A percentile compares a stretch with the other conserved stretches of the same genome.
These are phyloP conservation scores for Alternaria brassicae DNA, from an alignment of 2,329 filamentous ascomycete species.

Conservation along the genomic window DNA sequence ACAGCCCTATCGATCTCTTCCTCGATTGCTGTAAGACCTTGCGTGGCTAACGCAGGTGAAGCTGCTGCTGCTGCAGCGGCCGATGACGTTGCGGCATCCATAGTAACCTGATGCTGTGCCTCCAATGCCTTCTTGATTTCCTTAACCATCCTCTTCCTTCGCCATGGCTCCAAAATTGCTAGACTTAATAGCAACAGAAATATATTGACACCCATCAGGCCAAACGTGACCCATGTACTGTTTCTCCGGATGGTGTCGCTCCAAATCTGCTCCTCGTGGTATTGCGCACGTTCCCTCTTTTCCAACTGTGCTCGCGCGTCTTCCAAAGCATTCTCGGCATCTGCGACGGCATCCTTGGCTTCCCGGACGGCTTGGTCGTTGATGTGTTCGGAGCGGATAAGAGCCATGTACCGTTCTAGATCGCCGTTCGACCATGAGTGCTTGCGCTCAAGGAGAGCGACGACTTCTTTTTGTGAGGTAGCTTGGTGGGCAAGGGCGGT, in stretches of 20 bases:
- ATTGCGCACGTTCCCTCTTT: conserved; percentile 83
- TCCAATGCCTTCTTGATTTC: conserved; percentile 64
- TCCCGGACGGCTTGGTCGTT: conserved; percentile 84
- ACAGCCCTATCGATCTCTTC: conserved; percentile 27
- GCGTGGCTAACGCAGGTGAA: conserved; percentile 2
- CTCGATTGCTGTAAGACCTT: conserved; percentile 23
- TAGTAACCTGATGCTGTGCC: conserved; percentile 36
- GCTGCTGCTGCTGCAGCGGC: conserved; percentile 7
- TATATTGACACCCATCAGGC: conserved; percentile 96
- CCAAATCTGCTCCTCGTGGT: conserved; percentile 99
- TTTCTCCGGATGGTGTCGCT: conserved; percentile 95
- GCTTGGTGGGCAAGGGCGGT: conserved; percentile 82
- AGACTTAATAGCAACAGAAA: conserved; percentile 85
- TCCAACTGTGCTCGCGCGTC: conserved; percentile 77
- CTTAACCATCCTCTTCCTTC: conserved; percentile 77
- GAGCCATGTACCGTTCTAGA: conserved; percentile 89
- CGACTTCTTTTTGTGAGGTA: conserved; percentile 93
- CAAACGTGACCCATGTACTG: conserved; percentile 98
- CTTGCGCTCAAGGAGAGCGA: conserved; percentile 90
- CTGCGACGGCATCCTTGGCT: conserved; percentile 73
- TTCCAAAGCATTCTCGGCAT: conserved; percentile 81
- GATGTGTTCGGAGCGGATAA: conserved; percentile 91
- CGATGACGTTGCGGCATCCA: conserved; percentile 18
- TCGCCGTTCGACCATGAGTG: conserved; percentile 87
- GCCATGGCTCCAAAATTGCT: conserved; percentile 92